Percentiles rank a stretch among this genome's conserved stretches.
Conservation (phyloP, 2,329 filamentous ascomycete species). For the Pseudocercospora ulei region DNA sequence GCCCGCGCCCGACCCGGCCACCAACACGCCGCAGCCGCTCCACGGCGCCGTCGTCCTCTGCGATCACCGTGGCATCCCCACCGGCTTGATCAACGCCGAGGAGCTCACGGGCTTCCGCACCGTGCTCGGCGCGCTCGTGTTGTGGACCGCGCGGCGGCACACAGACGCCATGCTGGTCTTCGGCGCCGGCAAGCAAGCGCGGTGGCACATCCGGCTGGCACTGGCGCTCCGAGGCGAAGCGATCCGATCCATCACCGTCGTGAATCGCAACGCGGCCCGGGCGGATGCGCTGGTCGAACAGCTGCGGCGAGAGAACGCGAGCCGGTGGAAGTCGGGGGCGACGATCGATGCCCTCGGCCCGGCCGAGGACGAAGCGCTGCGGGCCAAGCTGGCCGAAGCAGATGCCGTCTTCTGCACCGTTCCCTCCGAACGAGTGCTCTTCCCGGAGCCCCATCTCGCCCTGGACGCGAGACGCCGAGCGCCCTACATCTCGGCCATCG, state of each 20-base stretch:
- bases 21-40: slow-evolving; percentile 4
- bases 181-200: slow-evolving; percentile 43
- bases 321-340: slow-evolving; percentile 4
- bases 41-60: slow-evolving; percentile 15
- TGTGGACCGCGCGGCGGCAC: slow-evolving; percentile 33
- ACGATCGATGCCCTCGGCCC: slow-evolving; percentile 9
- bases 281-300: slow-evolving; percentile 9
- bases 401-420: slow-evolving; percentile 46
- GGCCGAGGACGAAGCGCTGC: slow-evolving; percentile 18
- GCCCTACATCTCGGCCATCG: slow-evolving; percentile 29
- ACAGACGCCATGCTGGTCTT: slow-evolving; percentile 40
- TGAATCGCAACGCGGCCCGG: slow-evolving; percentile 24
- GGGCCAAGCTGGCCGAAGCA: slow-evolving; percentile 29
- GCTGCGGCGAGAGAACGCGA: slow-evolving; percentile 7
- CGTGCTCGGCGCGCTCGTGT: slow-evolving; percentile 58
- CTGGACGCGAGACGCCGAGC: slow-evolving; percentile 13
- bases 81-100: slow-evolving; percentile 51
- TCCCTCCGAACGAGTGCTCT: slow-evolving; percentile 40
- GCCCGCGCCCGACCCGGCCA: slow-evolving; percentile 8
- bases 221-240: slow-evolving; percentile 34
- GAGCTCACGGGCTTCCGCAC: slow-evolving; percentile 74
- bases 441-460: slow-evolving; percentile 35
- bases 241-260: slow-evolving; percentile 29
- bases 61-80: slow-evolving; percentile 8
- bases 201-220: slow-evolving; percentile 44